Evolutionary conservation across 2,329 filamentous ascomycete genomes (phyloP).

Genomic region (Ceratocystis harringtonii): DNA sequence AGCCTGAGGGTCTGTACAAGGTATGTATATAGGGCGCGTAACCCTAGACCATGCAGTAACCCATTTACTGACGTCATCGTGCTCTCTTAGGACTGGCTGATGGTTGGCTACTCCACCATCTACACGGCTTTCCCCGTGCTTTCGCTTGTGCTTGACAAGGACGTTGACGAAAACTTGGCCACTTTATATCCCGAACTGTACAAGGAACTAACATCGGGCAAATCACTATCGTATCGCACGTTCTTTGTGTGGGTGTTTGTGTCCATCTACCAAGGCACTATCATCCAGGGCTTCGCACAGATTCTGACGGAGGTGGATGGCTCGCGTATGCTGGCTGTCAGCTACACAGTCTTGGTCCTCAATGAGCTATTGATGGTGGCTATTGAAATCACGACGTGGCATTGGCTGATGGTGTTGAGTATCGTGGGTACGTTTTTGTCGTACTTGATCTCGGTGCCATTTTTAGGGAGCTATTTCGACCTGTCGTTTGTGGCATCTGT

Average conservation of each 20-base stretch:
- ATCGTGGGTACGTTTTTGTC: slow-evolving; percentile 68
- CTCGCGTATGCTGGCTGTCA: slow-evolving; percentile 69
- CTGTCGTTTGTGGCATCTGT: slow-evolving; percentile 58
- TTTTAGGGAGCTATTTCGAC: slow-evolving; percentile 81
- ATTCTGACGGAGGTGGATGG: slow-evolving; percentile 66
- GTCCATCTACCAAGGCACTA: slow-evolving; percentile 83
- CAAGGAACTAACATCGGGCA: slow-evolving; percentile 84
- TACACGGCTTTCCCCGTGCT: slow-evolving; percentile 92
- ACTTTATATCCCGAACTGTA: slow-evolving; percentile 95
- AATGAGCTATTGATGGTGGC: slow-evolving; percentile 98
- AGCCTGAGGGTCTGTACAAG: slow-evolving; percentile 86
- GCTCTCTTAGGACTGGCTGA: slow-evolving; percentile 59
- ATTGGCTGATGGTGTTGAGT: slow-evolving; percentile 74
- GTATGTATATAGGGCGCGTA: slow-evolving; percentile 24
- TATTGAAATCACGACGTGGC: slow-evolving; percentile 93
- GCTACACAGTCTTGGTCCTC: slow-evolving; percentile 78
- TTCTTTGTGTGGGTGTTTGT: slow-evolving; percentile 97
- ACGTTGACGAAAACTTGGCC: slow-evolving; percentile 85
- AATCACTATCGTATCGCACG: slow-evolving; percentile 75
- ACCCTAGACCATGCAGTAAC: not conserved
- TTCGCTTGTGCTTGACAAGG: slow-evolving; percentile 82
- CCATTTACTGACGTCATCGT: slow-evolving; percentile 19
- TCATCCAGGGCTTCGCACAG: slow-evolving; percentile 91
- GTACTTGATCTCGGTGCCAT: slow-evolving; percentile 73
- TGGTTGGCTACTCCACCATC: slow-evolving; percentile 90